These are phyloP conservation scores for Echinosophora koreensis DNA, from an alignment of 306 rosid species.

Conservation along the genomic window DNA sequence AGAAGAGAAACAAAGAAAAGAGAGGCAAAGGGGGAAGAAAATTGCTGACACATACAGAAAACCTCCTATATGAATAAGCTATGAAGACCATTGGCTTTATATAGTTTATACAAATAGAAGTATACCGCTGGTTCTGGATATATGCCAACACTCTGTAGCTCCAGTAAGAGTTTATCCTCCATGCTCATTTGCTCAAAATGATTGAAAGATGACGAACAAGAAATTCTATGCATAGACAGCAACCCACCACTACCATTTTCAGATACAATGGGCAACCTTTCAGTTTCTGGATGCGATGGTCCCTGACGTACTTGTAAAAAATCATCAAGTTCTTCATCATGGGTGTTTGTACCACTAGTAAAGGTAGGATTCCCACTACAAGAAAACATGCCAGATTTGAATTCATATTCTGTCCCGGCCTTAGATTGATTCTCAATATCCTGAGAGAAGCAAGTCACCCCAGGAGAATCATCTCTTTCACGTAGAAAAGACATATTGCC, in stretches of 20 bases:
- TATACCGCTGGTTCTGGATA: slow-evolving; percentile 82
- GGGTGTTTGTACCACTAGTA: slow-evolving; percentile 45
- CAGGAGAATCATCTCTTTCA: slow-evolving; percentile 53
- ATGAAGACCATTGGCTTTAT: background rate
- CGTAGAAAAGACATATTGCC: slow-evolving; percentile 53
- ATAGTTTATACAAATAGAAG: slow-evolving; percentile 43
- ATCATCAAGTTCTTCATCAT: slow-evolving; percentile 44
- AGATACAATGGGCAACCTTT: slow-evolving; percentile 50
- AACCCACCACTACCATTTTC: slow-evolving; percentile 59
- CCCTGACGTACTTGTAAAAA: slow-evolving; percentile 49
- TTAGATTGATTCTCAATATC: slow-evolving; percentile 51
- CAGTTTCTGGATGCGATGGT: slow-evolving; percentile 47
- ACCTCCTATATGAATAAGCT: slow-evolving; percentile 25
- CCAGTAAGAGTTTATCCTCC: slow-evolving; percentile 78
- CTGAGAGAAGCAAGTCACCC: slow-evolving; percentile 42
- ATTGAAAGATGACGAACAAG: slow-evolving; percentile 51
- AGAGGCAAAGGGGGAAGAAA: background rate
- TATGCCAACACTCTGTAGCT: slow-evolving; percentile 79
- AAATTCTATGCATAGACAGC: slow-evolving; percentile 43
- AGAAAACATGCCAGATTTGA: slow-evolving; percentile 54
- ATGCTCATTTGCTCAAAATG: slow-evolving; percentile 61
- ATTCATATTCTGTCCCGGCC: slow-evolving; percentile 45
- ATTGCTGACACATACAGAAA: slow-evolving; percentile 22
- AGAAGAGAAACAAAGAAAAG: slow-evolving; percentile 4
- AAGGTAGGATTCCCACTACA: slow-evolving; percentile 61